A percentile compares a stretch with the other conserved stretches of the same genome.
phyloP scores from a whole-genome alignment of 2,329 filamentous ascomycete genomes.

The Paecilomyces fulvus region DNA sequence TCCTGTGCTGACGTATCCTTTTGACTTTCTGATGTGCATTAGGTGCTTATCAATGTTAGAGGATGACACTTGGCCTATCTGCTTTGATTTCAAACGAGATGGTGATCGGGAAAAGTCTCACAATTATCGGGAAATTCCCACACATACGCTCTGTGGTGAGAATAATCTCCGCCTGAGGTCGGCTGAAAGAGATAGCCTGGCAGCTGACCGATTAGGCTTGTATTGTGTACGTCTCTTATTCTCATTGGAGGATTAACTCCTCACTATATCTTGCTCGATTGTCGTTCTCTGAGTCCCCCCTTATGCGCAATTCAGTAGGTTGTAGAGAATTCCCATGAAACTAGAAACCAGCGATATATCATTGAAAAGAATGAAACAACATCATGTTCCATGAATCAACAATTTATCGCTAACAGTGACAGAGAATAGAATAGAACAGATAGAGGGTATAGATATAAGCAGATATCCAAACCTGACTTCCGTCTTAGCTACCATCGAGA shows the following conservation, averaged over 20 bases:
- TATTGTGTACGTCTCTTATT: not conserved
- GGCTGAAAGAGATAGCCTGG: not conserved
- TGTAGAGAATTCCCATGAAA: too few relatives aligned
- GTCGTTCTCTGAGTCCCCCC: not conserved
- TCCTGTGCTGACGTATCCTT: not conserved
- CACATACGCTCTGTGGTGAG: not conserved
- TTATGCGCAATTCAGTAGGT: not conserved
- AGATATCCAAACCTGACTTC: too few relatives aligned
- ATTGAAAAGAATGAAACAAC: too few relatives aligned
- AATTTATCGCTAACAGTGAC: too few relatives aligned
- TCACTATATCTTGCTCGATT: too few relatives aligned
- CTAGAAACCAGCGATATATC: too few relatives aligned
- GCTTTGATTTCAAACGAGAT: not conserved
- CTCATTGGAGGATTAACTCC: not conserved
- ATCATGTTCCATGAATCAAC: too few relatives aligned
- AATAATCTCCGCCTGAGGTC: not conserved
- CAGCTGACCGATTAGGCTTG: not conserved
- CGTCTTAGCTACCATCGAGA: too few relatives aligned
- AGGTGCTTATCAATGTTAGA: not conserved
- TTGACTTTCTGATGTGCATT: not conserved
- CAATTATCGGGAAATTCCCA: not conserved
- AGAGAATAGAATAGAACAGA: too few relatives aligned
- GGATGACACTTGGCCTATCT: not conserved
- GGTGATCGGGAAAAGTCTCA: not conserved
- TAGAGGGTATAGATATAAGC: too few relatives aligned